Evolutionary conservation across 257 asterid species (phyloP).

Genomic region (Leonotis leonurus): DNA sequence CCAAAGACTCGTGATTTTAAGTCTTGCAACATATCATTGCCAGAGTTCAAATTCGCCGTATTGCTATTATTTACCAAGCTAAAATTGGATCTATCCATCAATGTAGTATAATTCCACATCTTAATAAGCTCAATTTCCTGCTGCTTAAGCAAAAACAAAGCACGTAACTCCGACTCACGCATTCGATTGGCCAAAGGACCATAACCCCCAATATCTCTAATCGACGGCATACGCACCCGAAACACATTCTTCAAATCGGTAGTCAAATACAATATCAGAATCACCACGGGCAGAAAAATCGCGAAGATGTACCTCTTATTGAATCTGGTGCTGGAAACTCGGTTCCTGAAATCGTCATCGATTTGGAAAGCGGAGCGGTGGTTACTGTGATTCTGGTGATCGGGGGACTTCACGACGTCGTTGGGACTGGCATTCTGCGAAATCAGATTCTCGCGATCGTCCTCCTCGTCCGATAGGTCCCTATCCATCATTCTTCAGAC

Average conservation of each 20-base stretch:
- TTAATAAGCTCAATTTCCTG: conserved; percentile 72
- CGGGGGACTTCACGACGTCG: conserved; percentile 37
- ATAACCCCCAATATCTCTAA: conserved; percentile 19
- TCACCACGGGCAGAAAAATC: conserved; percentile 44
- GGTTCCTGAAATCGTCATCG: conserved; percentile 27
- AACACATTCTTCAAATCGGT: conserved; percentile 51
- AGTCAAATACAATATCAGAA: conserved; percentile 49
- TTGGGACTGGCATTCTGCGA: conserved; percentile 41
- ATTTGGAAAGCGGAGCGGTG: conserved; percentile 33
- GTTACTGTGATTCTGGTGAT: conserved; percentile 19
- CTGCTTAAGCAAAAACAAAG: conserved; percentile 63
- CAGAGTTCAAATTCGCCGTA: conserved; percentile 24
- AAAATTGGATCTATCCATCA: conserved; percentile 21
- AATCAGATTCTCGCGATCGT: conserved; percentile 62
- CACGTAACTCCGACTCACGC: conserved; percentile 81
- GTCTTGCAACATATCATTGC: conserved; percentile 27
- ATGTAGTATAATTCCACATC: conserved; percentile 54
- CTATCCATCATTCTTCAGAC: conserved; percentile 36
- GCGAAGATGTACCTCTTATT: conserved; percentile 58
- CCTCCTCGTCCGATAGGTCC: conserved; percentile 80
- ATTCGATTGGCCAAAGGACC: conserved; percentile 39
- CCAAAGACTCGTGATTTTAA: conserved; percentile 47
- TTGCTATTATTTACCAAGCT: conserved; percentile 13
- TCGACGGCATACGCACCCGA: conserved; percentile 36
- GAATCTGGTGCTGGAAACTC: conserved; percentile 25